phyloP scores from a whole-genome alignment of 2,329 filamentous ascomycete species.

The Botryotinia globosa region DNA sequence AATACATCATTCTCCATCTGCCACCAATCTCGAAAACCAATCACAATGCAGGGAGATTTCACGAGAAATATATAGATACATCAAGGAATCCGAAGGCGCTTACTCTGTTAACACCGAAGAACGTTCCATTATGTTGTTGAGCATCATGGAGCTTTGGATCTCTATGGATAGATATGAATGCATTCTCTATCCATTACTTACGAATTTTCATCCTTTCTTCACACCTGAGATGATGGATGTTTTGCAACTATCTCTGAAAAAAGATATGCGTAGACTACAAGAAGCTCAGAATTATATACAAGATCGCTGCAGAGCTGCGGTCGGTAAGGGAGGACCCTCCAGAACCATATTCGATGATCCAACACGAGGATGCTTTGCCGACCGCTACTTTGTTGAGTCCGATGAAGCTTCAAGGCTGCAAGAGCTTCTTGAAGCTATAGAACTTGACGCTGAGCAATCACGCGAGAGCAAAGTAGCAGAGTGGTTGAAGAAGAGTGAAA shows the following conservation, averaged over 20 bases:
- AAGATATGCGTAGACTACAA: constrained; percentile 51
- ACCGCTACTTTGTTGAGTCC: constrained; percentile 34
- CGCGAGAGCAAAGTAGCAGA: constrained; percentile 42
- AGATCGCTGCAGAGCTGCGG: constrained; percentile 35
- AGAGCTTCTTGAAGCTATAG: constrained; percentile 35
- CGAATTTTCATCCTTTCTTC: constrained; percentile 52
- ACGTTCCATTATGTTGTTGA: constrained; percentile 52
- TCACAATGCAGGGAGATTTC: constrained; percentile 38
- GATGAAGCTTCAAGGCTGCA: constrained; percentile 25
- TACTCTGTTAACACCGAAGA: constrained; percentile 49
- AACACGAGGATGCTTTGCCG: constrained; percentile 38
- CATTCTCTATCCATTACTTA: constrained; percentile 46
- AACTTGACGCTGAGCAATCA: constrained; percentile 34
- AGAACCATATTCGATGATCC: constrained; percentile 50
- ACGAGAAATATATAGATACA: constrained; percentile 40
- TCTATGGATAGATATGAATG: constrained; percentile 50
- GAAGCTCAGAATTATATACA: constrained; percentile 50
- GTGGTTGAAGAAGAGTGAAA: constrained; percentile 37
- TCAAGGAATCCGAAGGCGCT: constrained; percentile 36
- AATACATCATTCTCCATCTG: not conserved
- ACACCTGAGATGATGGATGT: constrained; percentile 49
- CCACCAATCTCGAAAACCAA: constrained; percentile 11
- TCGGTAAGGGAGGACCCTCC: constrained; percentile 16
- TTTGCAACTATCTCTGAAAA: constrained; percentile 48
- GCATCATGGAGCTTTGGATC: constrained; percentile 57